Evolutionary conservation across 805 yeast genomes (phyloP).

Genomic region (Pichia nakasei): DNA sequence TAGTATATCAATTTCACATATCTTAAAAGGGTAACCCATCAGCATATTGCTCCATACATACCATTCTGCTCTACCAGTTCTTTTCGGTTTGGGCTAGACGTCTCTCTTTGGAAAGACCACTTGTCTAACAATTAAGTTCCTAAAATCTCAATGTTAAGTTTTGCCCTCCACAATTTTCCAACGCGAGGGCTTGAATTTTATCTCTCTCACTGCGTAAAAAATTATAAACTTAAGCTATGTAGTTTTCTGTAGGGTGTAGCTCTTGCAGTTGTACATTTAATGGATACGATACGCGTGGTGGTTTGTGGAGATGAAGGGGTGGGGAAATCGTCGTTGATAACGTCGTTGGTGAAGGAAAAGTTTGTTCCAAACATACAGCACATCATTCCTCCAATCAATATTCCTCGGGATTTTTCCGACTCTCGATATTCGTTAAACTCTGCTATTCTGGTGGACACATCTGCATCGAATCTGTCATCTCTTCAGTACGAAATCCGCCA

Average conservation of each 20-base stretch:
- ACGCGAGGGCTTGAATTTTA: no score
- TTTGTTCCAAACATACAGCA: conserved; percentile 71
- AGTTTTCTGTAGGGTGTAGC: no score
- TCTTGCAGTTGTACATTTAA: not conserved
- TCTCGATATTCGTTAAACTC: conserved; percentile 51
- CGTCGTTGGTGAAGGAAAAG: conserved; percentile 73
- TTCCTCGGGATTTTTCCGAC: conserved; percentile 63
- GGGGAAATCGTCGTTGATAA: conserved; percentile 73
- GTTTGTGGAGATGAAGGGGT: conserved; percentile 94
- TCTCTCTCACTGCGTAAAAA: no score
- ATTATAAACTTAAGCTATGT: no score
- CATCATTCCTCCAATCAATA: conserved; percentile 74
- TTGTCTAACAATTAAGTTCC: no score
- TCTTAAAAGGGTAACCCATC: not conserved
- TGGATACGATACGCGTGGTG: conserved; percentile 64
- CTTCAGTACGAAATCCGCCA: conserved; percentile 68
- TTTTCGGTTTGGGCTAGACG: no score
- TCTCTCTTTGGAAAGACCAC: no score
- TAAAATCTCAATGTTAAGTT: no score
- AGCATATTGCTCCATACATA: not conserved
- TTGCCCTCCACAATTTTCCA: no score
- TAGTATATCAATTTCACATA: not conserved
- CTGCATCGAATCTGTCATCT: conserved; percentile 49
- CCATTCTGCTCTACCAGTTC: not conserved
- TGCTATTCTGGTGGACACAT: conserved; percentile 75